A percentile compares a stretch with the other conserved stretches of the same genome.
phyloP scores from a whole-genome alignment of 2,329 filamentous ascomycete species.

The Pseudogymnoascus sp. region DNA sequence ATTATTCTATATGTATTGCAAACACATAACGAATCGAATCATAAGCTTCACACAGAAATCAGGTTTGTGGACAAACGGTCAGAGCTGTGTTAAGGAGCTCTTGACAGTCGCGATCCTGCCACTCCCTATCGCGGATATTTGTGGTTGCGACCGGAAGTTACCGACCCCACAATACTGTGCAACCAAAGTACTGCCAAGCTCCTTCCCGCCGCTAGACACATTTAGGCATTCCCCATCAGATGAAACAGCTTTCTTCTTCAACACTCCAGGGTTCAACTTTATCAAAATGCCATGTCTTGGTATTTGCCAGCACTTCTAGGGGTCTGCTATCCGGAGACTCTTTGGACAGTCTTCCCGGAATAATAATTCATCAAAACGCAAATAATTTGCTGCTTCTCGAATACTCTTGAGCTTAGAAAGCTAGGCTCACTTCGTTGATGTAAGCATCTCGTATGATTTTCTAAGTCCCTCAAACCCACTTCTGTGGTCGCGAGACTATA shows the following conservation, averaged over 20 bases:
- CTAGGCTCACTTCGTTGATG: not conserved
- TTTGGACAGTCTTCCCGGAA: not conserved
- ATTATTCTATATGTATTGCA: slow-evolving; percentile 3
- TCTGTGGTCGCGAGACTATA: not conserved
- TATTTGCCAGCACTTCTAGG: not conserved
- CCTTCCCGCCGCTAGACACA: slow-evolving; percentile 5
- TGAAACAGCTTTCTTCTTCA: slow-evolving; percentile 6
- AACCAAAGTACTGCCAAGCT: not conserved
- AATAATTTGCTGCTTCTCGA: not conserved
- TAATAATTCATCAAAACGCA: not conserved
- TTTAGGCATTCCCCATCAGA: slow-evolving; percentile 1
- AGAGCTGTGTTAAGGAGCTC: slow-evolving; percentile 1
- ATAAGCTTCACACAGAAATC: slow-evolving; percentile 3
- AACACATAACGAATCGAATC: slow-evolving; percentile 1
- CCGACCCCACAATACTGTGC: not conserved
- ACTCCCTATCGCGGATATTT: slow-evolving; percentile 8
- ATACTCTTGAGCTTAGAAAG: not conserved
- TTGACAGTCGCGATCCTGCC: slow-evolving; percentile 1
- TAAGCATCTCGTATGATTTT: slow-evolving; percentile 2
- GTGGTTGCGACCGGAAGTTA: slow-evolving; percentile 4
- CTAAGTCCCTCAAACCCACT: not conserved
- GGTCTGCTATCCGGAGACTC: not conserved
- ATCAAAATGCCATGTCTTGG: slow-evolving; percentile 1
- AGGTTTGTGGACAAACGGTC: not conserved
- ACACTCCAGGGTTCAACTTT: not conserved